These are phyloP conservation scores for Phaeotremella skinneri DNA, from an alignment of 768 basidiomycete species.

Conservation along the genomic window DNA sequence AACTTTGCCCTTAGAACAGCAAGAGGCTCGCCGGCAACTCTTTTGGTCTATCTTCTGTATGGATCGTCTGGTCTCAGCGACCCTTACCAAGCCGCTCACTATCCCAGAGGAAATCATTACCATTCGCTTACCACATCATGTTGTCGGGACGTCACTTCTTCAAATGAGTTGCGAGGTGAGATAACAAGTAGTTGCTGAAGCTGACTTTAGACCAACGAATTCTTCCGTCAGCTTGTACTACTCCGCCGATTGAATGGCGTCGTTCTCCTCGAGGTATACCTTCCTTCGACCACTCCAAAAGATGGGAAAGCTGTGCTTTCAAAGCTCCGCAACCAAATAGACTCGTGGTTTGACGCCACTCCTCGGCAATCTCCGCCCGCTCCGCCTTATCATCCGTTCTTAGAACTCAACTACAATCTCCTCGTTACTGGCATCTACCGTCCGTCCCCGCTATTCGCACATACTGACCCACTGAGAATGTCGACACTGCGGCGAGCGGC, in stretches of 20 bases:
- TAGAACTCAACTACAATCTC: constrained; percentile 6
- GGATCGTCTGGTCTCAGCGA: not conserved
- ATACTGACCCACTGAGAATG: constrained; percentile 1
- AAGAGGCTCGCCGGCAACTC: not conserved
- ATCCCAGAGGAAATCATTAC: not conserved
- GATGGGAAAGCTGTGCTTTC: not conserved
- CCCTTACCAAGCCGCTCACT: not conserved
- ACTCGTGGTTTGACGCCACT: constrained; percentile 1
- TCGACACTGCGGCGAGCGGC: not conserved
- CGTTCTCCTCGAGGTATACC: constrained; percentile 5
- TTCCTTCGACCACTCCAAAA: not conserved
- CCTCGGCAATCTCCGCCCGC: not conserved
- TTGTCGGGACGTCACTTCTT: not conserved
- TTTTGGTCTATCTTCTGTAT: no score
- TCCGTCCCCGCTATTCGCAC: not conserved
- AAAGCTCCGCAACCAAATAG: constrained; percentile 8
- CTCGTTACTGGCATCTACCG: constrained; percentile 1
- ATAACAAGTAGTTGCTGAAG: no score
- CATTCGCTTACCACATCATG: not conserved
- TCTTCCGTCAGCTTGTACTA: constrained; percentile 5
- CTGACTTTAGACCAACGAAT: not conserved
- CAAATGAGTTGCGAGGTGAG: no score
- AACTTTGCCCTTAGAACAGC: not conserved
- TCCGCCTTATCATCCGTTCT: not conserved
- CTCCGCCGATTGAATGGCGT: constrained; percentile 9